phyloP scores from a whole-genome alignment of 2,329 filamentous ascomycete species.

The Colletotrichum sp. region DNA sequence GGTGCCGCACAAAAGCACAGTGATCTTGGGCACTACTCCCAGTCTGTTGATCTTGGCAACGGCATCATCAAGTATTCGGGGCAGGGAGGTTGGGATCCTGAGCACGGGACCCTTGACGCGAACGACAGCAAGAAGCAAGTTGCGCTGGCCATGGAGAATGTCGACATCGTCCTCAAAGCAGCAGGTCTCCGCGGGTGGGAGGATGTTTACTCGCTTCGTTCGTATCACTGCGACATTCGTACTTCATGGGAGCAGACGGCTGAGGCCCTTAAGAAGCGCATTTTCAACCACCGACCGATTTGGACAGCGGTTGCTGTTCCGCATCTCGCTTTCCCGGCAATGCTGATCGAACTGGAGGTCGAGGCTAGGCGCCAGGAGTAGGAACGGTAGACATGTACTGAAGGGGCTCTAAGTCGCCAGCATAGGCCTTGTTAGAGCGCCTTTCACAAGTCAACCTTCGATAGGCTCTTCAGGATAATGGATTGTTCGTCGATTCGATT shows the following conservation, averaged over 20 bases:
- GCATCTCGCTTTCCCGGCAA: background rate
- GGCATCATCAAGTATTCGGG: constrained; percentile 28
- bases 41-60: constrained; percentile 26
- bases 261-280: background rate
- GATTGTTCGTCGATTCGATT: background rate
- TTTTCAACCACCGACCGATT: background rate
- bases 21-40: constrained; percentile 26
- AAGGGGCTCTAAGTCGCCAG: accelerated
- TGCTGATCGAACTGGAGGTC: constrained; percentile 6
- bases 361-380: background rate
- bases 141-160: constrained; percentile 25
- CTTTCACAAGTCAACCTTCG: background rate
- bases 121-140: constrained; percentile 12
- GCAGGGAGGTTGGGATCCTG: constrained; percentile 25
- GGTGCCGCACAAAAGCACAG: background rate
- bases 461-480: background rate
- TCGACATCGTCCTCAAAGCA: constrained; percentile 27
- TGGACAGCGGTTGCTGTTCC: background rate
- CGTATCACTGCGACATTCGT: constrained; percentile 27
- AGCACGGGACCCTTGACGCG: constrained; percentile 20
- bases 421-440: accelerated
- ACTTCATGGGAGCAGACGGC: background rate
- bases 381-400: background rate
- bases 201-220: constrained; percentile 29
- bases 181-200: constrained; percentile 29